Conservation (phyloP, 805 yeast species). For the Candida methanosorbosa region DNA sequence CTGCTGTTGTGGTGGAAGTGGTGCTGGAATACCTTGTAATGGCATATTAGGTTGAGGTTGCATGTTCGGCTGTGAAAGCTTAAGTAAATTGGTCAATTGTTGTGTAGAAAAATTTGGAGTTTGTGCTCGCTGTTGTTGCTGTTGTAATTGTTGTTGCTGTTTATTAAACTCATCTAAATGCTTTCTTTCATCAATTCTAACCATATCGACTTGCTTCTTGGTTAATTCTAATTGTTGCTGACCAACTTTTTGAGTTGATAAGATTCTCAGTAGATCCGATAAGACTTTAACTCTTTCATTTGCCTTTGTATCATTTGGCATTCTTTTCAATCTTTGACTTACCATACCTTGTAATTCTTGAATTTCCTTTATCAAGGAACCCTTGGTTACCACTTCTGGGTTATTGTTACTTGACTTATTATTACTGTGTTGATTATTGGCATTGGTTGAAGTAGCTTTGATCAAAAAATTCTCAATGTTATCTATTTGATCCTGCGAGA, state of each 20-base stretch:
- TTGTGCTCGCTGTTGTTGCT: conserved; percentile 3
- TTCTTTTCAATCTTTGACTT: conserved; percentile 27
- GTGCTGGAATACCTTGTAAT: too few species aligned
- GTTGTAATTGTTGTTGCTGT: conserved; percentile 20
- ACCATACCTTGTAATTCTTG: conserved; percentile 34
- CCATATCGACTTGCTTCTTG: conserved; percentile 21
- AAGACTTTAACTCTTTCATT: conserved; percentile 36
- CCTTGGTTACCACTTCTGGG: conserved; percentile 3
- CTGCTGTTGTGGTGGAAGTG: conserved; percentile 1
- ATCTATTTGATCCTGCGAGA: conserved; percentile 60
- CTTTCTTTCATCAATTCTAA: conserved; percentile 24
- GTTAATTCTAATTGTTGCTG: conserved; percentile 22
- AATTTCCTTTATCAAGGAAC: conserved; percentile 19
- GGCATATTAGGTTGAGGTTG: too few species aligned
- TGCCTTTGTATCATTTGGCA: conserved; percentile 30
- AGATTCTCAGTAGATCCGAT: conserved; percentile 31
- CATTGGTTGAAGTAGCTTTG: conserved; percentile 47
- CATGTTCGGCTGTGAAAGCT: conserved; percentile 3
- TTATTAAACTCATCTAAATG: conserved; percentile 17
- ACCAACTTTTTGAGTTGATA: conserved; percentile 20
- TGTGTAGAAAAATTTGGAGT: conserved; percentile 29
- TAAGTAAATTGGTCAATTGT: conserved; percentile 15
- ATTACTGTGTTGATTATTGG: conserved; percentile 13
- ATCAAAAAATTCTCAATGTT: conserved; percentile 68
- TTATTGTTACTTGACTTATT: conserved; percentile 1